These are phyloP conservation scores for Kandelia obovata DNA, from an alignment of 345 rosid species.

Conservation along the genomic window DNA sequence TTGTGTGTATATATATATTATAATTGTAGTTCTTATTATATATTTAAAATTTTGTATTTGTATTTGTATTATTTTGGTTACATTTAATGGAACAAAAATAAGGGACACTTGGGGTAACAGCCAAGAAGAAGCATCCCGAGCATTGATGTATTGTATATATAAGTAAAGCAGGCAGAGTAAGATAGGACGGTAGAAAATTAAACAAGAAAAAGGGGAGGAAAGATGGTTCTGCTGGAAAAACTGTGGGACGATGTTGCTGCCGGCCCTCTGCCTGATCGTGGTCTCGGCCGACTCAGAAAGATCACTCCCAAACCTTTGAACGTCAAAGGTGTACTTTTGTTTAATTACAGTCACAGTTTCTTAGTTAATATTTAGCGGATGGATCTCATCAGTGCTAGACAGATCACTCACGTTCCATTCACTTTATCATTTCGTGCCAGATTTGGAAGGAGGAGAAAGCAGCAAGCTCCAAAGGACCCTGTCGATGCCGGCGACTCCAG, in stretches of 20 bases:
- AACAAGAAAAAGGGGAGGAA: not conserved
- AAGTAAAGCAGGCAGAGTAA: not conserved
- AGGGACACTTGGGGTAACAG: too few relatives aligned
- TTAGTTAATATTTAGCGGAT: not conserved
- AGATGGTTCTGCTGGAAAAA: conserved; percentile 55
- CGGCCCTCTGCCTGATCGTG: conserved; percentile 91
- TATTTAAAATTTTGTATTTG: too few relatives aligned
- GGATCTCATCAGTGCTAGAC: not conserved
- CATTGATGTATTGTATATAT: not conserved
- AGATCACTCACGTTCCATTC: not conserved
- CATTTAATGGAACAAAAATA: too few relatives aligned
- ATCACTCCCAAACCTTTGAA: conserved; percentile 48
- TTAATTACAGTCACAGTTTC: not conserved
- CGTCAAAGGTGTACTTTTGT: conserved; percentile 38
- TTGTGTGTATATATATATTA: too few relatives aligned
- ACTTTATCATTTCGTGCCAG: not conserved
- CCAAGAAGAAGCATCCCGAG: too few relatives aligned
- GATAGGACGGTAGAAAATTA: not conserved
- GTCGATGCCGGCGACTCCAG: conserved; percentile 62
- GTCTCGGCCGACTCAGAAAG: conserved; percentile 73
- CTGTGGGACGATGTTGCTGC: conserved; percentile 88
- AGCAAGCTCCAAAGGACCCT: conserved; percentile 51
- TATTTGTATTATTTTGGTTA: too few relatives aligned
- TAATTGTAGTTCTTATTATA: not conserved
- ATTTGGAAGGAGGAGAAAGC: conserved; percentile 39